phyloP scores from a whole-genome alignment of 2,329 filamentous ascomycete genomes.

The Coniochaeta prunicola region DNA sequence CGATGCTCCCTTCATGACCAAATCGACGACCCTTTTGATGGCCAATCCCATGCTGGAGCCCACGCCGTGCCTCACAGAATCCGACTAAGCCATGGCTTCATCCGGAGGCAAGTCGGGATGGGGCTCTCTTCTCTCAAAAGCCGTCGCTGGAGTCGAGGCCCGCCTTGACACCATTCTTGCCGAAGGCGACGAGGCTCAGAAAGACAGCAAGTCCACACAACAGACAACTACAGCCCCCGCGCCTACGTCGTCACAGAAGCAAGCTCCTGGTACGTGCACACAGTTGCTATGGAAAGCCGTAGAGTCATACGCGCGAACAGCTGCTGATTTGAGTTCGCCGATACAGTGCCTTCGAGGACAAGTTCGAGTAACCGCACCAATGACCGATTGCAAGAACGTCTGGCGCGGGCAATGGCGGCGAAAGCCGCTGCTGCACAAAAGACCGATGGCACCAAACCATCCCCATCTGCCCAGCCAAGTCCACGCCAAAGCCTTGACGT shows the following conservation, averaged over 20 bases:
- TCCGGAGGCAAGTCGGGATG: constrained; percentile 44
- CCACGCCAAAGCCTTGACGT: constrained; percentile 34
- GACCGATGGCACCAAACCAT: constrained; percentile 30
- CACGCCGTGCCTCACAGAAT: background rate
- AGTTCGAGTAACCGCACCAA: constrained; percentile 59
- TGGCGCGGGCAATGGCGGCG: constrained; percentile 80
- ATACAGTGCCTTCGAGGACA: constrained; percentile 48
- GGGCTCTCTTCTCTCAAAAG: constrained; percentile 78
- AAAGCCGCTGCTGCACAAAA: constrained; percentile 45
- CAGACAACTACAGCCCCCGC: constrained; percentile 18
- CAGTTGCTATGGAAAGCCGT: background rate
- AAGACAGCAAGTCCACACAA: constrained; percentile 19
- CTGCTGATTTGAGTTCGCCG: background rate
- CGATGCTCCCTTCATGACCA: background rate
- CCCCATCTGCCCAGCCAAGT: constrained; percentile 28
- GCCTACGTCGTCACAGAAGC: constrained; percentile 26
- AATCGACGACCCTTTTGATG: background rate
- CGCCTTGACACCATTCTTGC: constrained; percentile 85
- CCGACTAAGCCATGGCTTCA: background rate
- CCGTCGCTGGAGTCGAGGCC: constrained; percentile 89
- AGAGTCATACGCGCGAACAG: background rate
- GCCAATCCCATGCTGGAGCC: background rate
- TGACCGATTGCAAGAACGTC: constrained; percentile 79
- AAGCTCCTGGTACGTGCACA: constrained; percentile 21
- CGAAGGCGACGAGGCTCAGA: constrained; percentile 56